These are phyloP conservation scores for Rhizodiscina lignyota DNA, from an alignment of 495 filamentous ascomycete species.

Conservation along the genomic window DNA sequence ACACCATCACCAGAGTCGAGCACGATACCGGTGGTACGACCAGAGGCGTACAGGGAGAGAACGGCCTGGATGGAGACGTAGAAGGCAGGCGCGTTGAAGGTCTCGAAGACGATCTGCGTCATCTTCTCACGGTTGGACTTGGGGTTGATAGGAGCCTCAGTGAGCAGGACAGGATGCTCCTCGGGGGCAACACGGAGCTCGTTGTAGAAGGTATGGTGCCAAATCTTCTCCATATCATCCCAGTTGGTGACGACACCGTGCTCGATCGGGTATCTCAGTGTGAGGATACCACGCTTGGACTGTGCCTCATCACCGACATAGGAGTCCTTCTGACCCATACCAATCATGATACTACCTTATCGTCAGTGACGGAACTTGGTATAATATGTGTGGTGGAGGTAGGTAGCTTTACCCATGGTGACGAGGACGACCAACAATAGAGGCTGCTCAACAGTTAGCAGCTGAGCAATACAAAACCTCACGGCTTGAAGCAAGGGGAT, in stretches of 20 bases:
- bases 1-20: conserved; percentile 99
- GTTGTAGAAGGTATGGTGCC: conserved; percentile 99
- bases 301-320: conserved; percentile 99
- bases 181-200: conserved; percentile 98
- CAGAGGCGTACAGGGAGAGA: conserved; percentile 95
- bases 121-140: conserved; percentile 99
- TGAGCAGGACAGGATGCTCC: conserved; percentile 98
- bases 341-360: conserved; percentile 87
- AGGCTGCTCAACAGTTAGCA: conserved; percentile 42
- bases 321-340: conserved; percentile 99
- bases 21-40: conserved; percentile 99
- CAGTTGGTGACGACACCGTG: conserved; percentile 99
- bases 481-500: not conserved
- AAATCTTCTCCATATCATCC: conserved; percentile 99
- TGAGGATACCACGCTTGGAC: conserved; percentile 99
- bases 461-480: not conserved
- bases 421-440: conserved; percentile 97
- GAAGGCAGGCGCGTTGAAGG: conserved; percentile 99
- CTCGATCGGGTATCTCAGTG: conserved; percentile 97
- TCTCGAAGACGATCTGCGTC: conserved; percentile 99
- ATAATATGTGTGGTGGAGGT: conserved; percentile 4
- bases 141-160: conserved; percentile 98
- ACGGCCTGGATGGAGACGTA: conserved; percentile 99
- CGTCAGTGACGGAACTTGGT: conserved; percentile 21
- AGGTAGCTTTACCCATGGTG: conserved; percentile 83